Percentiles rank a stretch among this genome's conserved stretches.
phyloP scores from a whole-genome alignment of 306 rosid genomes.

The Begonia loranthoides region DNA sequence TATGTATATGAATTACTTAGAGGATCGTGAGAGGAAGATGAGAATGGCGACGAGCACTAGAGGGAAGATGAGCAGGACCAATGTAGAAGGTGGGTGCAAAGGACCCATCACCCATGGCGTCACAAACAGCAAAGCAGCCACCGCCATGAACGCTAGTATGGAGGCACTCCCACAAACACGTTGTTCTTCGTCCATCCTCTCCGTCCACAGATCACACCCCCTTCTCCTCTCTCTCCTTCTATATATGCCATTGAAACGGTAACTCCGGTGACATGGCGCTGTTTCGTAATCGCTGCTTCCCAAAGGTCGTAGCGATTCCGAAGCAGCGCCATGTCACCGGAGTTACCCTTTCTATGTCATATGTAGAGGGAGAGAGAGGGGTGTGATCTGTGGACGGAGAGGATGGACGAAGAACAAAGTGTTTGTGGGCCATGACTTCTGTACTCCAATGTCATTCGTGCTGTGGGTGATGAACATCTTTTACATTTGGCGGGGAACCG shows the following conservation, averaged over 20 bases:
- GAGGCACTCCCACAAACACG: slow-evolving; percentile 1
- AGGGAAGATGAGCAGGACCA: background rate
- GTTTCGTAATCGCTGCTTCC: too few relatives aligned
- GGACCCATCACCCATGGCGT: background rate
- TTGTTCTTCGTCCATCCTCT: background rate
- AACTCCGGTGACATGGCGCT: too few relatives aligned
- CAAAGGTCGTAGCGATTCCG: too few relatives aligned
- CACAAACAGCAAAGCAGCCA: slow-evolving; percentile 11
- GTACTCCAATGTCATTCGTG: too few relatives aligned
- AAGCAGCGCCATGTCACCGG: too few relatives aligned
- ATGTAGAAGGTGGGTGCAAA: background rate
- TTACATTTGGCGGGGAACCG: background rate
- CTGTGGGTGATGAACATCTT: background rate
- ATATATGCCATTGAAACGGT: too few relatives aligned
- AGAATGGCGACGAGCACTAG: background rate
- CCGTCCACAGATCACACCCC: too few relatives aligned
- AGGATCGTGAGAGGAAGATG: background rate
- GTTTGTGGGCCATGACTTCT: background rate
- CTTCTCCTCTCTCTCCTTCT: too few relatives aligned
- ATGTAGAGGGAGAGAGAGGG: too few relatives aligned
- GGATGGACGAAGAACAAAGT: background rate
- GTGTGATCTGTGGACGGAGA: too few relatives aligned
- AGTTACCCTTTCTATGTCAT: too few relatives aligned
- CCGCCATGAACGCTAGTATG: slow-evolving; percentile 15
- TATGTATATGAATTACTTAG: background rate